Evolutionary conservation across 2,329 filamentous ascomycete species (phyloP).

Genomic region (Eutypa lata): DNA sequence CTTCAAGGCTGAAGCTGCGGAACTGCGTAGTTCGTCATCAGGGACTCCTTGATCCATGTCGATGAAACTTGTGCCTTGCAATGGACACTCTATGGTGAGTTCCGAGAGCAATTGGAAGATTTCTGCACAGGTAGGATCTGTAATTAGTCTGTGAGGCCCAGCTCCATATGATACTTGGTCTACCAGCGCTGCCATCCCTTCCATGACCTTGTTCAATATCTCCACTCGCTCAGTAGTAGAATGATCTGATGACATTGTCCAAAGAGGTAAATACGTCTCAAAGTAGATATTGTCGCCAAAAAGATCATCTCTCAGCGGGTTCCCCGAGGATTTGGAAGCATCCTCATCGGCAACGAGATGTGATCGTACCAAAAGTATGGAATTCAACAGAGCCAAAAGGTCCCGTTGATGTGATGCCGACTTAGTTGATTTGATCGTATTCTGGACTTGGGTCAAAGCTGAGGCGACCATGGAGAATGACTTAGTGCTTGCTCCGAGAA

Average conservation of each 20-base stretch:
- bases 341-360: constrained; percentile 14
- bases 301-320: constrained; percentile 21
- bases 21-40: constrained; percentile 19
- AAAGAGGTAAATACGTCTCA: constrained; percentile 23
- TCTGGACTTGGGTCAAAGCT: constrained; percentile 45
- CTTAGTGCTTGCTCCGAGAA: constrained; percentile 44
- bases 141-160: constrained; percentile 18
- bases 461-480: constrained; percentile 48
- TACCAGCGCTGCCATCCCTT: constrained; percentile 25
- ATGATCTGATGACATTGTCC: constrained; percentile 15
- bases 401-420: constrained; percentile 49
- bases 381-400: constrained; percentile 48
- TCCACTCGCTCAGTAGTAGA: constrained; percentile 16
- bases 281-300: constrained; percentile 28
- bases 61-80: constrained; percentile 16
- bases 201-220: constrained; percentile 22
- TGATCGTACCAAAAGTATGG: constrained; percentile 36
- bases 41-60: constrained; percentile 6
- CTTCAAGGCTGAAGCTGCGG: constrained; percentile 21
- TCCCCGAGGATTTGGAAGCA: not conserved
- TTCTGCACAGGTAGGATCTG: constrained; percentile 22
- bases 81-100: constrained; percentile 21
- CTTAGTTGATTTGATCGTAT: constrained; percentile 48
- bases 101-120: constrained; percentile 23
- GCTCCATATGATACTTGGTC: constrained; percentile 20